A percentile compares a stretch with the other conserved stretches of the same genome.
Evolutionary conservation across 768 basidiomycete species (phyloP).

Genomic region (Coprinopsis marcescibilis): DNA sequence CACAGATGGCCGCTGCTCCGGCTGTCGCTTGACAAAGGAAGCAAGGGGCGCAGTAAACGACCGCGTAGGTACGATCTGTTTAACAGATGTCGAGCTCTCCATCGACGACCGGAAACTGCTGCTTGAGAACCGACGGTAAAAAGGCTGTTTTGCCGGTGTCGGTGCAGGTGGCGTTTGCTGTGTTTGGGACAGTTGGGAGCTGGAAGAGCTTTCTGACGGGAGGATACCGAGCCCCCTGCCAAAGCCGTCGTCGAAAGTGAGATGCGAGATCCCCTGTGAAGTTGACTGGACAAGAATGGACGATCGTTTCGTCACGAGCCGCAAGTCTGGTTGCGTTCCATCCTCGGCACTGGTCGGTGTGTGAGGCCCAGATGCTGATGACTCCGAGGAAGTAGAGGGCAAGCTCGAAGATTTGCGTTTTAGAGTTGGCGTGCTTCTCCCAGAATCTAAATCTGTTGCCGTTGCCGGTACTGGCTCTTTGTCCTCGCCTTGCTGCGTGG

Average conservation of each 20-base stretch:
- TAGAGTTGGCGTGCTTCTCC: slow-evolving; percentile 11
- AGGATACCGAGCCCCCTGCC: slow-evolving; percentile 4
- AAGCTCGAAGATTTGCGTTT: slow-evolving; percentile 14
- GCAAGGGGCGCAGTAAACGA: too few species aligned
- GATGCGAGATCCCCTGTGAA: slow-evolving; percentile 1
- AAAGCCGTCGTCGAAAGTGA: slow-evolving; percentile 4
- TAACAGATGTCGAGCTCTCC: background rate
- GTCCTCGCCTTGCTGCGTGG: slow-evolving; percentile 11
- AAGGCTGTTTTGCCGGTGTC: background rate
- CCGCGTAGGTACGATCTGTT: too few species aligned
- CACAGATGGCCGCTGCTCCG: too few species aligned
- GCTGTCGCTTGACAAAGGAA: too few species aligned
- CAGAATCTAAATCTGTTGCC: slow-evolving; percentile 6
- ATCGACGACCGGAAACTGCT: slow-evolving; percentile 3
- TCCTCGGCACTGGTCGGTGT: slow-evolving; percentile 30
- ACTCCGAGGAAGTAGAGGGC: slow-evolving; percentile 16
- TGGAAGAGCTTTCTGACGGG: background rate
- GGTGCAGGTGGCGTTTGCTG: background rate
- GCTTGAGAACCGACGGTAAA: slow-evolving; percentile 2
- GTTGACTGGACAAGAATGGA: too few species aligned
- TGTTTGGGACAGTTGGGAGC: too few species aligned
- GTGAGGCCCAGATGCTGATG: slow-evolving; percentile 18
- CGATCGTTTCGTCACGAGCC: background rate
- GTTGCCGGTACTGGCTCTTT: slow-evolving; percentile 1
- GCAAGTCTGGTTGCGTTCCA: background rate